phyloP scores from a whole-genome alignment of 768 basidiomycete species.

The Lactifluus piperatus region DNA sequence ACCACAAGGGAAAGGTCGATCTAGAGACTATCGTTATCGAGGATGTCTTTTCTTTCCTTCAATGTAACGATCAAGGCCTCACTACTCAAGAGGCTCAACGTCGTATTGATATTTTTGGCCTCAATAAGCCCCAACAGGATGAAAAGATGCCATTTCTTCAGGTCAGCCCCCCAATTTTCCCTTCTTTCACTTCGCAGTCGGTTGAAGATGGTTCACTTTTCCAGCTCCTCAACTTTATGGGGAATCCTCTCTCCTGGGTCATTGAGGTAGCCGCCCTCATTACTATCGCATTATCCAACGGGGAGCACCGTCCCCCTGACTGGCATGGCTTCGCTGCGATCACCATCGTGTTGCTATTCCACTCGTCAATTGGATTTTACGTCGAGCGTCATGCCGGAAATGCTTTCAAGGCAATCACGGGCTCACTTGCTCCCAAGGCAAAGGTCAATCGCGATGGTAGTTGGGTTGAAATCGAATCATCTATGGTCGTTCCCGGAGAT shows the following conservation, averaged over 20 bases:
- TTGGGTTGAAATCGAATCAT: constrained; percentile 89
- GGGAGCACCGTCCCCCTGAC: constrained; percentile 76
- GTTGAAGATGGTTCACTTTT: too few relatives aligned
- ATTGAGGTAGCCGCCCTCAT: too few relatives aligned
- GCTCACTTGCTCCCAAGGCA: constrained; percentile 96
- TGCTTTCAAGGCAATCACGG: constrained; percentile 99
- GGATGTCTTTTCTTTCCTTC: constrained; percentile 96
- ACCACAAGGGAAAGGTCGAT: constrained; percentile 99
- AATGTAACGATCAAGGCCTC: too few relatives aligned
- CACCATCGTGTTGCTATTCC: too few relatives aligned
- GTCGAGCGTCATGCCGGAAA: constrained; percentile 96
- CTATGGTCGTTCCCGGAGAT: constrained; percentile 88
- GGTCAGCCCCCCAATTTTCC: not conserved
- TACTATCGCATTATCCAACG: too few relatives aligned
- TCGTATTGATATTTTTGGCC: constrained; percentile 90
- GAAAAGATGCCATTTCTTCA: constrained; percentile 75
- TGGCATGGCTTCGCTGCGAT: constrained; percentile 99
- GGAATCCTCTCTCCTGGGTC: too few relatives aligned
- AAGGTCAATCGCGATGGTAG: constrained; percentile 87
- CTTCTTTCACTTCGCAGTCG: too few relatives aligned
- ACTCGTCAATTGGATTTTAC: constrained; percentile 96
- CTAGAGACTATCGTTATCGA: constrained; percentile 94
- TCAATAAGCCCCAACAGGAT: constrained; percentile 87
- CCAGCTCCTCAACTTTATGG: too few relatives aligned
- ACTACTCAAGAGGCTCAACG: too few relatives aligned